Evolutionary conservation across 805 yeast species (phyloP).

Genomic region (Suhomyces tanzawaensis): DNA sequence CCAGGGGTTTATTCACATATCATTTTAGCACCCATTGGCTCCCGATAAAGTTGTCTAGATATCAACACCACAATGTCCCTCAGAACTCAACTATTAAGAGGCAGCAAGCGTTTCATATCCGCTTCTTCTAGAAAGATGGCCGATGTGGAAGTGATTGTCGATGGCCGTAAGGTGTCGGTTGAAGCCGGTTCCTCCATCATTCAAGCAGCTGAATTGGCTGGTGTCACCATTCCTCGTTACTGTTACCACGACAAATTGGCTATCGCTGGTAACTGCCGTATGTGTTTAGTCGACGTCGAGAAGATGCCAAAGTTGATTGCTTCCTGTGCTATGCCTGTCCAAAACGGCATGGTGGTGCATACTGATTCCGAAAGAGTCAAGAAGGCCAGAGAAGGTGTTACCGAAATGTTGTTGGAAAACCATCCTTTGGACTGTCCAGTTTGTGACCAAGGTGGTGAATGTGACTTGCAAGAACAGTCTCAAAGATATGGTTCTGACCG

Average conservation of each 20-base stretch:
- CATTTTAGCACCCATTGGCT: background rate
- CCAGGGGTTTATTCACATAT: background rate
- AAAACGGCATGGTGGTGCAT: slow-evolving; percentile 81
- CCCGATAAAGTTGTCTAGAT: background rate
- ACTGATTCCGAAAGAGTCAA: slow-evolving; percentile 76
- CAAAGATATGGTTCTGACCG: slow-evolving; percentile 81
- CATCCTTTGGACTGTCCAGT: slow-evolving; percentile 92
- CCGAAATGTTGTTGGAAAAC: slow-evolving; percentile 82
- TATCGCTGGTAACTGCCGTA: slow-evolving; percentile 89
- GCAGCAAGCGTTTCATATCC: slow-evolving; percentile 30
- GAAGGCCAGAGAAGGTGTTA: slow-evolving; percentile 85
- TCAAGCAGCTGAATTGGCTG: slow-evolving; percentile 91
- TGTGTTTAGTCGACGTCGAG: slow-evolving; percentile 89
- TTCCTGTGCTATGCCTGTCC: slow-evolving; percentile 91
- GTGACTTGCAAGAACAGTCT: slow-evolving; percentile 87
- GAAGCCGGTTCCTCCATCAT: slow-evolving; percentile 87
- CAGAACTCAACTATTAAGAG: slow-evolving; percentile 11
- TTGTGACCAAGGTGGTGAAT: slow-evolving; percentile 94
- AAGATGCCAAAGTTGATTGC: slow-evolving; percentile 88
- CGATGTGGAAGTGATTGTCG: slow-evolving; percentile 59
- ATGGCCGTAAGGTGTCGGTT: slow-evolving; percentile 71
- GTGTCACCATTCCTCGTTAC: slow-evolving; percentile 82
- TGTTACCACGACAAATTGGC: slow-evolving; percentile 91
- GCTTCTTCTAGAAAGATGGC: slow-evolving; percentile 35
- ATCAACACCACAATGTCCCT: slow-evolving; percentile 6